A percentile compares a stretch with the other conserved stretches of the same genome.
Evolutionary conservation across 257 asterid species (phyloP).

Genomic region (Coffea eugenioides): DNA sequence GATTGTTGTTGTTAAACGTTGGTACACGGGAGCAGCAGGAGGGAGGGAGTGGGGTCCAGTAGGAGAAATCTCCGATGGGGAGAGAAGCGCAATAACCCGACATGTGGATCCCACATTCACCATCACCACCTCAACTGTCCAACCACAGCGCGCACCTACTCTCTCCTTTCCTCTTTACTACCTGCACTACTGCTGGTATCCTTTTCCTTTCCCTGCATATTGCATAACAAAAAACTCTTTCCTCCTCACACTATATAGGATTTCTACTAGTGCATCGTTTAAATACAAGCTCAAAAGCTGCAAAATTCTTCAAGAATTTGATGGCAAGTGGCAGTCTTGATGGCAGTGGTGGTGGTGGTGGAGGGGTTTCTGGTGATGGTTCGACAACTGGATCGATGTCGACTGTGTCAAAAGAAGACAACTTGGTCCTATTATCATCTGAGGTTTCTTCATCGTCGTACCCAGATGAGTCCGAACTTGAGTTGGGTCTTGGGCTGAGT

Average conservation of each 20-base stretch:
- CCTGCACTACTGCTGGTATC: too few relatives aligned
- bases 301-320: conserved; percentile 7
- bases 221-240: conserved; percentile 1
- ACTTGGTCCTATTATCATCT: conserved; percentile 35
- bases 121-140: conserved; percentile 20
- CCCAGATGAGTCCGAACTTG: conserved; percentile 62
- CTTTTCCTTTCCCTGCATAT: background rate
- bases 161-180: conserved; percentile 11
- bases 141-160: conserved; percentile 12
- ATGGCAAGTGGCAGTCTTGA: conserved; percentile 31
- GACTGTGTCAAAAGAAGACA: conserved; percentile 45
- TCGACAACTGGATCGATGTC: conserved; percentile 34
- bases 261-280: background rate
- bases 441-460: conserved; percentile 55
- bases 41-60: conserved; percentile 35
- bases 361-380: conserved; percentile 22
- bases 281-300: background rate
- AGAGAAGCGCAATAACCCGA: conserved; percentile 66
- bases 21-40: background rate
- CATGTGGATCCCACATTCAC: conserved; percentile 41
- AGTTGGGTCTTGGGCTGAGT: conserved; percentile 67
- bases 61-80: conserved; percentile 45
- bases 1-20: background rate
- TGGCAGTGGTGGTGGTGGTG: conserved; percentile 21
- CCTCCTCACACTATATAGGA: background rate